These are phyloP conservation scores for Alternaria longipes DNA, from an alignment of 2,329 filamentous ascomycete genomes.

Conservation along the genomic window DNA sequence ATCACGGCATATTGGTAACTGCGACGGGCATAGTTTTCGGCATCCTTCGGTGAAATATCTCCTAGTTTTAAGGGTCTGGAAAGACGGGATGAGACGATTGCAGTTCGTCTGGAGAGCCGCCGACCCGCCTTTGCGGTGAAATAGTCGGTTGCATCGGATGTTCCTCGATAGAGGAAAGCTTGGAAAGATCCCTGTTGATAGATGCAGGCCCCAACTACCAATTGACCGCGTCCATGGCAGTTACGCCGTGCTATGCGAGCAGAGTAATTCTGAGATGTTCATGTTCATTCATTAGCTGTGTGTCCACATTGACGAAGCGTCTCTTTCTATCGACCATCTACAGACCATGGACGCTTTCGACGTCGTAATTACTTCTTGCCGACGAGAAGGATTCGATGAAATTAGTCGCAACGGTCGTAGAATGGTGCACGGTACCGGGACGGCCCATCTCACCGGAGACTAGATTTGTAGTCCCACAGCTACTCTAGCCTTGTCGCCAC, in stretches of 20 bases:
- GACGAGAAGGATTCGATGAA: background rate
- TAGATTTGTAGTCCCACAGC: background rate
- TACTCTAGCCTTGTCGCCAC: constrained; percentile 5
- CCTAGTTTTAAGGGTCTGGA: constrained; percentile 1
- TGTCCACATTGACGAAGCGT: background rate
- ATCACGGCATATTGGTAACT: constrained; percentile 1
- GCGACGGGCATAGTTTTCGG: background rate
- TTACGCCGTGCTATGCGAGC: background rate
- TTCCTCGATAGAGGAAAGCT: constrained; percentile 1
- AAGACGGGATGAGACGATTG: background rate
- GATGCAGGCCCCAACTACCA: background rate
- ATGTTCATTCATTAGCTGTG: background rate
- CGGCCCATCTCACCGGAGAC: constrained; percentile 10
- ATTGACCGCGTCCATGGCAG: background rate
- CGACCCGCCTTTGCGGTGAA: constrained; percentile 6
- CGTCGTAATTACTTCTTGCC: background rate
- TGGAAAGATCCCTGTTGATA: background rate
- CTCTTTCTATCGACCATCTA: background rate
- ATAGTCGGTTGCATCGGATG: background rate
- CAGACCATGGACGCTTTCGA: background rate
- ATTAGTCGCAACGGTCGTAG: background rate
- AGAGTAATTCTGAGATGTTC: background rate
- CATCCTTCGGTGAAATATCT: background rate
- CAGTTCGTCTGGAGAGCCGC: constrained; percentile 9
- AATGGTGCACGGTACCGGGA: background rate